A percentile compares a stretch with the other conserved stretches of the same genome.
Conservation (phyloP, 164 flowering plant species). For the Malania oleifera region DNA sequence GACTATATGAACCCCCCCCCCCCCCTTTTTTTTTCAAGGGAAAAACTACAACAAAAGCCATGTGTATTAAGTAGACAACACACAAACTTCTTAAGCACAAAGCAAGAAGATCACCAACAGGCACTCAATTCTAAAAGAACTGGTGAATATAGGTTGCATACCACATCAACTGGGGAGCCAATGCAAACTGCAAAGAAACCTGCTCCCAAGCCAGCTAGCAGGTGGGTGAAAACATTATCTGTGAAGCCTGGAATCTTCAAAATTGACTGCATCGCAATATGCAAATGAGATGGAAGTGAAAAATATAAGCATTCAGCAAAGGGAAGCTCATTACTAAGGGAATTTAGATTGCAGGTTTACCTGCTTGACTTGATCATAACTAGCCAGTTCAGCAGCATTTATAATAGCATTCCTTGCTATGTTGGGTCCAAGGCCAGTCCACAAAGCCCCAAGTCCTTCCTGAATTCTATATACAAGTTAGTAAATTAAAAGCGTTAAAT, state of each 20-base stretch:
- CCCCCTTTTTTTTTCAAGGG: too few relatives aligned
- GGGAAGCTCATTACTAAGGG: too few relatives aligned
- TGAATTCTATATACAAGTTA: constrained; percentile 19
- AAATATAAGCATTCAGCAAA: background rate
- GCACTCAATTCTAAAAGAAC: background rate
- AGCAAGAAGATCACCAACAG: too few relatives aligned
- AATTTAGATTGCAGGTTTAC: constrained; percentile 31
- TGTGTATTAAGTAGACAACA: too few relatives aligned
- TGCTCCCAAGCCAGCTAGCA: constrained; percentile 64
- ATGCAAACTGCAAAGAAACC: constrained; percentile 73
- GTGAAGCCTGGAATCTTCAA: constrained; percentile 5
- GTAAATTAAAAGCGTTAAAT: constrained; percentile 3
- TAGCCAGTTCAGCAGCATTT: constrained; percentile 96
- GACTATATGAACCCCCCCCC: too few relatives aligned
- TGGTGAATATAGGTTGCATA: constrained; percentile 17
- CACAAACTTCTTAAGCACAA: too few relatives aligned
- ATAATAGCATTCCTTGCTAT: constrained; percentile 86
- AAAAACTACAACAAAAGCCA: too few relatives aligned
- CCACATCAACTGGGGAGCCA: constrained; percentile 84
- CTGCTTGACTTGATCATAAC: constrained; percentile 96
- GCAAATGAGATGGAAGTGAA: background rate
- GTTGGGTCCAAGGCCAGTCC: constrained; percentile 98
- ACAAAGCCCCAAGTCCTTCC: constrained; percentile 89
- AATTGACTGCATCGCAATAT: background rate
- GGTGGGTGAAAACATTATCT: constrained; percentile 53